Evolutionary conservation across 2,329 filamentous ascomycete genomes (phyloP), one percentile per base, ranked within the genome.

Genomic region (Exophiala mesophila): DNA sequence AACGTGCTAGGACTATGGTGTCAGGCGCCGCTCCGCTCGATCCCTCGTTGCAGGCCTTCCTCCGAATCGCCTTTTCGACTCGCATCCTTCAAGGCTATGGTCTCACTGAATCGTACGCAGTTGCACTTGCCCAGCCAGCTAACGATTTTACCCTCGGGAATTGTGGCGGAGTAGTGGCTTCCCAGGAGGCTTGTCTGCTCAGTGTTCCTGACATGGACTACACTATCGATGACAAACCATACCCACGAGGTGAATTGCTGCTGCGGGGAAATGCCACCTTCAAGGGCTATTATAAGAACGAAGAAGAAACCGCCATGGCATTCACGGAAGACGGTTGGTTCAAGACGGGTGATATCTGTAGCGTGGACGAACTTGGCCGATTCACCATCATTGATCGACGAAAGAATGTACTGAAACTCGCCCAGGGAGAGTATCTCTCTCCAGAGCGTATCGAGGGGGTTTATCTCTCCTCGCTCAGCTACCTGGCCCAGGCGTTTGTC

Each of bases 391-490:
- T 98, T 57, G 92, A 98, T 66, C 88, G 92, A 57, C 83, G 88
- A 69, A 98, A 98, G 83, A 97, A 97, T 67, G 87, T 98, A n/a
- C 80, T 98, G 61, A 98, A 98, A 76, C 79, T 98, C 42, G 83
- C 90, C 0, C 92, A 98, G 67, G 92, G 92, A 63, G 92, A 98
- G 70, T 98, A 98, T 68, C 88, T 98, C 58, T 95, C 89, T 1
- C 92, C 92, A 10, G 92, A 98, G 70, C 86, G 89, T 44, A 87
- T 98, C 60, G 92, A 98, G 72, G 96, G 95, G 63, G 84, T 95
- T 24, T 94, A 89, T 64, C 73, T 94, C 50, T 87, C 85, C 50
- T 88, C 84, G 67, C 82, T 82, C 50, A 83, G 78, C 52, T 81
- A 89, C 55, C 69, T 97, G 18, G 77, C 81, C 16, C 83, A 84